These are phyloP conservation scores for Sporisorium iseilematis-ciliati DNA, from an alignment of 1,284 basidiomycete genomes.

Conservation along the genomic window DNA sequence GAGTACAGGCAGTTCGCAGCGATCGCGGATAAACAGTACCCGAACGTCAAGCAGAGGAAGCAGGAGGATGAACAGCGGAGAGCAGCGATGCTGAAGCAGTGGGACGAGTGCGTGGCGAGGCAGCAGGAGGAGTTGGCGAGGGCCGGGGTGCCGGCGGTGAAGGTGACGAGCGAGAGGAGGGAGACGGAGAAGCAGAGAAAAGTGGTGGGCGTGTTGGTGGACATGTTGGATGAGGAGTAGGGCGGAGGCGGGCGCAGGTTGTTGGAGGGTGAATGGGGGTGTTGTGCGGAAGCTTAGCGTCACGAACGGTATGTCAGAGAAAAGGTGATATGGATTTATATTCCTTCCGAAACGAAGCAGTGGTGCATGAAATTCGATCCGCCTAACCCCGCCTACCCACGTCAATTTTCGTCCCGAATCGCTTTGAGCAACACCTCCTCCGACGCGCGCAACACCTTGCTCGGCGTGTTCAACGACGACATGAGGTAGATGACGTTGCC, in stretches of 20 bases:
- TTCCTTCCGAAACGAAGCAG: neutral
- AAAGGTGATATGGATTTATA: neutral
- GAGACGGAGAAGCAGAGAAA: constrained; percentile 29
- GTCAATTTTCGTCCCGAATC: constrained; percentile 11
- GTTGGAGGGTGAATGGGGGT: neutral
- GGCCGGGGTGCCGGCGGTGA: constrained; percentile 21
- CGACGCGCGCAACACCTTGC: constrained; percentile 59
- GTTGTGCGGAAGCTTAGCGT: too few species aligned
- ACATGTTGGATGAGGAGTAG: constrained; percentile 36
- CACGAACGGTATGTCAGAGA: too few species aligned
- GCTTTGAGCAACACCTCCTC: constrained; percentile 39
- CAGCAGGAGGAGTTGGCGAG: constrained; percentile 29
- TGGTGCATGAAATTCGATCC: neutral
- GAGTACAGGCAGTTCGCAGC: constrained; percentile 23
- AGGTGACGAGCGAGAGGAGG: constrained; percentile 10
- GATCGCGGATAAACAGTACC: constrained; percentile 29
- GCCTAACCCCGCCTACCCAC: neutral
- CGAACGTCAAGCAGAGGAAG: constrained; percentile 17
- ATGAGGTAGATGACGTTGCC: constrained; percentile 96
- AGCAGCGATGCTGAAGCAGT: constrained; percentile 16
- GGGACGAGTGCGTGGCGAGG: constrained; percentile 22
- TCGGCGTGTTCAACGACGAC: constrained; percentile 83
- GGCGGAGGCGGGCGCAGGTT: too few species aligned
- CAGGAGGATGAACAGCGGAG: constrained; percentile 22
- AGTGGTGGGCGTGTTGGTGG: constrained; percentile 26